These are phyloP conservation scores for Setaria italica DNA, from an alignment of 202 grass and related monocot species.

Conservation along the genomic window DNA sequence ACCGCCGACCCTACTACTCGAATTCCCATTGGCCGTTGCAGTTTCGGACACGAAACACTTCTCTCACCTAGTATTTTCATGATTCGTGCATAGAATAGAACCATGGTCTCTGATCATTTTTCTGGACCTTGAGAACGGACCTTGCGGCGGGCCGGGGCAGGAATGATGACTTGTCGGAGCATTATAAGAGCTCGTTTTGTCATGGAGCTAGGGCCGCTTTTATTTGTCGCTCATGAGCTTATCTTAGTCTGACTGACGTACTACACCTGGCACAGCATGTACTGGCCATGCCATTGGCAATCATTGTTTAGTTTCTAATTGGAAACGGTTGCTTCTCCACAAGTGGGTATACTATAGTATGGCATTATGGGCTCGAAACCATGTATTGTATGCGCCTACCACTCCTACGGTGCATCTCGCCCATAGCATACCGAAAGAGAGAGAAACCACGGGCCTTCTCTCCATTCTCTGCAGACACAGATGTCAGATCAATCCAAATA, in stretches of 20 bases:
- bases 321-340: neutral
- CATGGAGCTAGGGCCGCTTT: neutral
- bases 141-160: neutral
- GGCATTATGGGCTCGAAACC: neutral
- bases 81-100: slow-evolving; percentile 27
- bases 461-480: neutral
- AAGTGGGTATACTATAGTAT: neutral
- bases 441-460: slow-evolving; percentile 3
- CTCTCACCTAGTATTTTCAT: neutral
- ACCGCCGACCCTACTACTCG: slow-evolving; percentile 13
- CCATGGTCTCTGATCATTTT: neutral
- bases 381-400: neutral
- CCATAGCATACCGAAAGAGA: neutral
- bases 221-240: neutral
- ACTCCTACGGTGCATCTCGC: neutral
- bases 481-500: neutral
- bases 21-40: slow-evolving; percentile 12
- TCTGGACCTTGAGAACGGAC: neutral
- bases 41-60: neutral
- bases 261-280: slow-evolving; percentile 16
- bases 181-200: slow-evolving; percentile 8
- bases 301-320: slow-evolving; percentile 22
- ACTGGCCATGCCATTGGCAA: slow-evolving; percentile 24
- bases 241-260: neutral
- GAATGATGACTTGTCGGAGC: neutral